Evolutionary conservation across 139 green algal genomes (phyloP).

Genomic region (Mesotaenium endlicherianum): DNA sequence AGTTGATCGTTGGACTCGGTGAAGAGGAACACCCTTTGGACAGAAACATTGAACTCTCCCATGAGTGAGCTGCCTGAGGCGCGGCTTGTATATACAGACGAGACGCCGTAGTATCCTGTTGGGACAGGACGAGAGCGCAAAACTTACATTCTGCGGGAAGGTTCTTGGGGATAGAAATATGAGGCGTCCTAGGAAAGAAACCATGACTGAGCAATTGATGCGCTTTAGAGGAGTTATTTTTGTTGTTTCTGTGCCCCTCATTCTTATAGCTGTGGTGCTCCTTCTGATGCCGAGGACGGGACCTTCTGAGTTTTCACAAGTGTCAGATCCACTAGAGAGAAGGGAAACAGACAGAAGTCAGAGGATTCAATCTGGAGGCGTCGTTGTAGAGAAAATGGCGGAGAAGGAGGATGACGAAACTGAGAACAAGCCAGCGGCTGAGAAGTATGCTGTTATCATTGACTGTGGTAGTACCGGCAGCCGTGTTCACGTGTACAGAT

Average conservation of each 20-base stretch:
- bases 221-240: constrained; percentile 62
- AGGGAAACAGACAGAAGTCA: neutral
- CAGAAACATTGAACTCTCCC: too few relatives aligned
- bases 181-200: constrained; percentile 40
- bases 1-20: too few relatives aligned
- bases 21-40: too few relatives aligned
- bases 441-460: constrained; percentile 84
- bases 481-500: constrained; percentile 93
- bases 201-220: constrained; percentile 34
- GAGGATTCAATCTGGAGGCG: neutral
- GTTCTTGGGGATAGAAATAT: too few relatives aligned
- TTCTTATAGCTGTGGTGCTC: constrained; percentile 67
- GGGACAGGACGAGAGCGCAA: too few relatives aligned
- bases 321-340: neutral
- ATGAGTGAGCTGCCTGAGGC: too few relatives aligned
- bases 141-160: too few relatives aligned
- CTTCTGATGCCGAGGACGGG: constrained; percentile 54
- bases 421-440: neutral
- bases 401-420: neutral
- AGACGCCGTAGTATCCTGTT: too few relatives aligned
- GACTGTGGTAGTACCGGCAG: constrained; percentile 94
- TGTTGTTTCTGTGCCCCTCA: constrained; percentile 63
- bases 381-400: neutral
- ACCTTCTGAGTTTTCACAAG: neutral
- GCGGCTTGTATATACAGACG: too few relatives aligned